A percentile compares a stretch with the other conserved stretches of the same genome.
Conservation (phyloP, 2,329 filamentous ascomycete species). For the Aureobasidium sp. region DNA sequence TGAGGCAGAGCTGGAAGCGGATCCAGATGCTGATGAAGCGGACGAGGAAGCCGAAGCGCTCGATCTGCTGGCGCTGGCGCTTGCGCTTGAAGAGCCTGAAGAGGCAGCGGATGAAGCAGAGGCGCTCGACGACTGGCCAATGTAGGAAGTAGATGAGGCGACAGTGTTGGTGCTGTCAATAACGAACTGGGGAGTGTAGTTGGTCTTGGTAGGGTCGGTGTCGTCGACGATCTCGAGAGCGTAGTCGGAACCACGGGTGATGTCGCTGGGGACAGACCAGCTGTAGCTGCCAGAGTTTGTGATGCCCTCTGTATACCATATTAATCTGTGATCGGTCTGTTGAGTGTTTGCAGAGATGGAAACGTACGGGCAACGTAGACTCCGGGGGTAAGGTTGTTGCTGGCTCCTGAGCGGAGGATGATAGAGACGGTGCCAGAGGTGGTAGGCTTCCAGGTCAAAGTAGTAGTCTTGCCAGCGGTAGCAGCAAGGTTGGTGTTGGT, state of each 20-base stretch:
- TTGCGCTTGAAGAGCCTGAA: slow-evolving; percentile 11
- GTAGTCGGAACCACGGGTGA: slow-evolving; percentile 42
- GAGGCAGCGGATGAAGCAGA: slow-evolving; percentile 23
- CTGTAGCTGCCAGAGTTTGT: slow-evolving; percentile 44
- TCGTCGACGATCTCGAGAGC: slow-evolving; percentile 49
- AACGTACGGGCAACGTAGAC: slow-evolving; percentile 27
- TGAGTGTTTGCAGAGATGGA: not conserved
- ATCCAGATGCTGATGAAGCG: not conserved
- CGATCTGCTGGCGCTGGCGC: slow-evolving; percentile 6
- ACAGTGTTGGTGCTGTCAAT: slow-evolving; percentile 41
- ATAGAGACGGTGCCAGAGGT: slow-evolving; percentile 46
- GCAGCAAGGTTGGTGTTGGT: slow-evolving; percentile 36
- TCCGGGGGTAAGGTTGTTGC: slow-evolving; percentile 36
- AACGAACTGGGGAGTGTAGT: slow-evolving; percentile 48
- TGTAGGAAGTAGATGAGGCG: slow-evolving; percentile 24
- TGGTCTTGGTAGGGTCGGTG: slow-evolving; percentile 36
- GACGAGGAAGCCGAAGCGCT: not conserved
- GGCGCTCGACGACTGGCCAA: slow-evolving; percentile 27
- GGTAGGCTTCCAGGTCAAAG: slow-evolving; percentile 44
- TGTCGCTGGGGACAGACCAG: slow-evolving; percentile 38
- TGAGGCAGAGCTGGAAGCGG: slow-evolving; percentile 41
- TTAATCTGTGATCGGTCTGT: slow-evolving; percentile 12
- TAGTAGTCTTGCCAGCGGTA: slow-evolving; percentile 40
- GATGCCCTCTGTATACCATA: slow-evolving; percentile 35
- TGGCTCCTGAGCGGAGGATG: slow-evolving; percentile 37